phyloP scores from a whole-genome alignment of 2,329 filamentous ascomycete species.

The Conoideocrella luteorostrata region DNA sequence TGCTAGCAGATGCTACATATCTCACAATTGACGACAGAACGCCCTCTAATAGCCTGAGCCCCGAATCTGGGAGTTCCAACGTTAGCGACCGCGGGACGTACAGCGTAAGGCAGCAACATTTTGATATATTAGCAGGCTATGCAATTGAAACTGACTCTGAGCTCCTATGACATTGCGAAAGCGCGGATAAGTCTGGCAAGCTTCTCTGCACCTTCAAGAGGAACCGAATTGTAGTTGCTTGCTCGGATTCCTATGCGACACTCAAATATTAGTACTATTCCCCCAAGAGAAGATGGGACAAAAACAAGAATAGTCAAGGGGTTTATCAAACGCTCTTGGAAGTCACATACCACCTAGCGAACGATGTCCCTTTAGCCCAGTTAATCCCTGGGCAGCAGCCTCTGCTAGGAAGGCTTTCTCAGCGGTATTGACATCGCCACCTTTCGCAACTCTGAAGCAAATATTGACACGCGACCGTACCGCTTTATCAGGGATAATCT shows the following conservation, averaged over 20 bases:
- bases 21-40: too few species aligned
- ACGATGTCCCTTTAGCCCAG: slow-evolving; percentile 83
- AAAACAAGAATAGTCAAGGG: too few species aligned
- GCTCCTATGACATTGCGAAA: not conserved
- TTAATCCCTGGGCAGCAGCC: slow-evolving; percentile 60
- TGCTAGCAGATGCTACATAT: too few species aligned
- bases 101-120: too few species aligned
- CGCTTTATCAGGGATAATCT: slow-evolving; percentile 66
- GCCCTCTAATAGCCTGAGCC: too few species aligned
- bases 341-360: slow-evolving; percentile 77
- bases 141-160: too few species aligned
- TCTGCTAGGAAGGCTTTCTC: slow-evolving; percentile 78
- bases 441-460: slow-evolving; percentile 69
- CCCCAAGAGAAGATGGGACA: too few species aligned
- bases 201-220: slow-evolving; percentile 6
- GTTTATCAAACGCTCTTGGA: too few species aligned
- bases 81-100: too few species aligned
- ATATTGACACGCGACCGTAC: slow-evolving; percentile 90
- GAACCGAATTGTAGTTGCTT: slow-evolving; percentile 8
- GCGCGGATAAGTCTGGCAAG: slow-evolving; percentile 6
- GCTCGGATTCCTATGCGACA: slow-evolving; percentile 8
- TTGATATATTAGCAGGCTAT: too few species aligned
- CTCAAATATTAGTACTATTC: too few species aligned
- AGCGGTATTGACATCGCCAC: slow-evolving; percentile 55
- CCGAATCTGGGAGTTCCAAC: too few species aligned